Evolutionary conservation across 768 basidiomycete genomes (phyloP).

Genomic region (Leucogyrophana mollusca): DNA sequence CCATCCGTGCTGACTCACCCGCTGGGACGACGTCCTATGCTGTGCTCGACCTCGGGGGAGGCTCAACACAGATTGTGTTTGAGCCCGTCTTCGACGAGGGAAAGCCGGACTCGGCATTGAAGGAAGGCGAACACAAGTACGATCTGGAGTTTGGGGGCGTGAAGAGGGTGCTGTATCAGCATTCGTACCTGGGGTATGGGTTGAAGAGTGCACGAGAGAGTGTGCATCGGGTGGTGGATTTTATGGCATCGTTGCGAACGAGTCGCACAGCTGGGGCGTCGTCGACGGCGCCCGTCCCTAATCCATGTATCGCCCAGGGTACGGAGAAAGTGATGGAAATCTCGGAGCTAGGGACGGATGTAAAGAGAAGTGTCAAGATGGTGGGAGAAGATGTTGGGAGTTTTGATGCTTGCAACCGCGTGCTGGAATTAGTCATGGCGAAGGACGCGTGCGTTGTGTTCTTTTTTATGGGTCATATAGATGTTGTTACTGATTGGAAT

Average conservation of each 20-base stretch:
- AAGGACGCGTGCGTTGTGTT: conserved; percentile 79
- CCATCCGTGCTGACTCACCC: conserved; percentile 57
- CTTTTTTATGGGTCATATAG: neutral
- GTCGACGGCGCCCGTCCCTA: conserved; percentile 32
- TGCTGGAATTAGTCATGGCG: conserved; percentile 88
- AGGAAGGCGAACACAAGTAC: conserved; percentile 91
- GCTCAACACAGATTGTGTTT: conserved; percentile 97
- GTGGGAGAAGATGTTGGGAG: conserved; percentile 76
- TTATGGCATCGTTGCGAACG: conserved; percentile 56
- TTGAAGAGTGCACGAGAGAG: conserved; percentile 83
- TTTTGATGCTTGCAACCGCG: conserved; percentile 81
- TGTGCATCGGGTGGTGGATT: conserved; percentile 90
- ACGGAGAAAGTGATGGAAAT: conserved; percentile 66
- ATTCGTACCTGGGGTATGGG: conserved; percentile 97
- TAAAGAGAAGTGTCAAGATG: conserved; percentile 75
- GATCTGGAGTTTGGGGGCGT: conserved; percentile 72
- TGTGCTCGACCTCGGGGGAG: conserved; percentile 94
- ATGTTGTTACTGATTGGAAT: neutral
- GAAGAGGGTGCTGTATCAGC: conserved; percentile 84
- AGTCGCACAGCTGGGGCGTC: conserved; percentile 3
- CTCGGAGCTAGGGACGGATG: conserved; percentile 39
- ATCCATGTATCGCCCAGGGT: conserved; percentile 79
- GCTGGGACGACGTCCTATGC: conserved; percentile 64
- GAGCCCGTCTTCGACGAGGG: conserved; percentile 65
- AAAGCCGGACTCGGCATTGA: conserved; percentile 38